Evolutionary conservation across 108 stramenopile genomes (phyloP).

Genomic region (Aurantiochytrium sp.): DNA sequence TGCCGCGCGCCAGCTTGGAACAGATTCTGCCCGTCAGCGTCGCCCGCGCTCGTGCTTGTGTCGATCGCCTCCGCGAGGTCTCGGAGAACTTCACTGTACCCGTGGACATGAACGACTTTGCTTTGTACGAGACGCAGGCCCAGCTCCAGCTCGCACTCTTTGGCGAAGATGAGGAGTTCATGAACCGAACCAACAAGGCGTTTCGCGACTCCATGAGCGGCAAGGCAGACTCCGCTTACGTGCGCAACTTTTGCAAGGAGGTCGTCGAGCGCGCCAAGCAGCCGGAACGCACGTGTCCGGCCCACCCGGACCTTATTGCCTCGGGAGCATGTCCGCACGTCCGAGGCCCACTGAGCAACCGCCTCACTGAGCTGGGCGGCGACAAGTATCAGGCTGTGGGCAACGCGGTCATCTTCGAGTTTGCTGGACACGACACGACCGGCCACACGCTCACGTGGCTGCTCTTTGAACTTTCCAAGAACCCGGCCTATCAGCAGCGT

Average conservation of each 20-base stretch:
- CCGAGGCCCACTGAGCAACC: not conserved
- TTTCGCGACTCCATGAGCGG: not conserved
- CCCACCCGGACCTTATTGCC: not conserved
- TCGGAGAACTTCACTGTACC: not conserved
- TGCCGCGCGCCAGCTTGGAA: not conserved
- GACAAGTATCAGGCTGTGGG: not conserved
- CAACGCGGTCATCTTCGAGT: slow-evolving; percentile 4
- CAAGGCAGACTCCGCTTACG: not conserved
- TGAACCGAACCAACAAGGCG: not conserved
- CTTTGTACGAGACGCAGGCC: not conserved
- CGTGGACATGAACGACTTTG: slow-evolving; percentile 13
- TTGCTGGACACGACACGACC: not conserved
- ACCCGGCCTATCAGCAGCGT: not conserved
- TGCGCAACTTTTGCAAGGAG: not conserved
- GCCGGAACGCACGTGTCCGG: not conserved
- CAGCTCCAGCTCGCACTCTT: slow-evolving; percentile 14
- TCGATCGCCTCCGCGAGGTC: not conserved
- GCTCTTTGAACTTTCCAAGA: not conserved
- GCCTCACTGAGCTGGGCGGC: not conserved
- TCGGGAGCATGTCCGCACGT: not conserved
- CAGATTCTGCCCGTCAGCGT: not conserved
- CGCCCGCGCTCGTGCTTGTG: not conserved
- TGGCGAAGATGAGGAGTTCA: not conserved
- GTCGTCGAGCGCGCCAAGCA: not conserved
- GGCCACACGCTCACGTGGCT: slow-evolving; percentile 11